Evolutionary conservation across 164 flowering plant genomes (phyloP).

Genomic region (Berberis vulgaris): DNA sequence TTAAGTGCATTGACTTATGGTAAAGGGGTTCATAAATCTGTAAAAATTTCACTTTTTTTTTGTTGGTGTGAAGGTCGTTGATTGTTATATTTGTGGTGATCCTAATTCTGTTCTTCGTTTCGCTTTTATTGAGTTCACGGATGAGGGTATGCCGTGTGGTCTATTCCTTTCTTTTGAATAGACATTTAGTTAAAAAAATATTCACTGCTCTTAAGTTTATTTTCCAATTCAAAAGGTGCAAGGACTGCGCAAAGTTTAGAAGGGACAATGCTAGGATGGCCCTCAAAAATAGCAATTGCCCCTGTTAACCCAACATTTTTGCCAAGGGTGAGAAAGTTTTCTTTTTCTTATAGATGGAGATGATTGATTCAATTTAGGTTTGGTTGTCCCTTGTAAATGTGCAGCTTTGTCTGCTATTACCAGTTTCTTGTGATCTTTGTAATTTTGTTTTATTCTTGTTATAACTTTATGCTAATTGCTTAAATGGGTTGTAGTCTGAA

Average conservation of each 20-base stretch:
- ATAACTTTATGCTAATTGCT: conserved; percentile 1
- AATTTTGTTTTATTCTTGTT: conserved; percentile 3
- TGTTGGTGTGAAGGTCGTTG: too few relatives aligned
- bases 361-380: background rate
- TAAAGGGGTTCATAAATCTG: too few relatives aligned
- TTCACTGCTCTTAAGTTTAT: too few relatives aligned
- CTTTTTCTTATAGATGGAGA: background rate
- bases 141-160: too few relatives aligned
- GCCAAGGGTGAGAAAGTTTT: conserved; percentile 53
- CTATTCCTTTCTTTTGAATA: too few relatives aligned
- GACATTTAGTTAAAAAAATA: too few relatives aligned
- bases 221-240: conserved; percentile 52
- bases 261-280: conserved; percentile 84
- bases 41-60: too few relatives aligned
- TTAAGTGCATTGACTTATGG: too few relatives aligned
- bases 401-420: background rate
- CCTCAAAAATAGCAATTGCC: conserved; percentile 88
- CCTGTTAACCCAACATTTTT: conserved; percentile 80
- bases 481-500: conserved; percentile 41
- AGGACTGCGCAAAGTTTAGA: conserved; percentile 54
- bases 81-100: too few relatives aligned
- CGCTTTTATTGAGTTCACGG: too few relatives aligned
- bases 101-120: too few relatives aligned
- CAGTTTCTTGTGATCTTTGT: background rate
- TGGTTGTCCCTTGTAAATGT: background rate